phyloP scores from a whole-genome alignment of 306 rosid species.

The Mucuna pruriens region DNA sequence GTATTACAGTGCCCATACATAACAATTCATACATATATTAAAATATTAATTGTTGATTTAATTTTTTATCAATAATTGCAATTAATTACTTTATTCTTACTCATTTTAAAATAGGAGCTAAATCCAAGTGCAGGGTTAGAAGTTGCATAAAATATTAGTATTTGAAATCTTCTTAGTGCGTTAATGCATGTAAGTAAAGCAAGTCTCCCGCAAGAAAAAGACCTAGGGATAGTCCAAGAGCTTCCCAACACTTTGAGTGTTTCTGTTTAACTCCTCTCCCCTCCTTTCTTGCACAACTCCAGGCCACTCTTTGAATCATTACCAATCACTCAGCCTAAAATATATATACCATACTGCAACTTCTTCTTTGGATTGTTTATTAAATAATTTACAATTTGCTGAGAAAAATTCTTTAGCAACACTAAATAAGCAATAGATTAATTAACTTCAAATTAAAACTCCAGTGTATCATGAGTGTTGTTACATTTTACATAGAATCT shows the following conservation, averaged over 20 bases:
- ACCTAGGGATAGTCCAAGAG: constrained; percentile 33
- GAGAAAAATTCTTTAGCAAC: background rate
- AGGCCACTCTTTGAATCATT: constrained; percentile 15
- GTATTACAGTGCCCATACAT: no score
- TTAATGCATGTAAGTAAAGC: constrained; percentile 27
- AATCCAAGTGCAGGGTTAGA: background rate
- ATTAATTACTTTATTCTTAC: background rate
- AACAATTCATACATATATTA: no score
- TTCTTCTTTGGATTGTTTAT: background rate
- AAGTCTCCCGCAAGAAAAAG: constrained; percentile 36
- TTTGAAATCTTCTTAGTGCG: background rate
- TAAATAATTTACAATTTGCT: background rate
- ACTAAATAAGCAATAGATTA: background rate
- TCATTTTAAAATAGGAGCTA: no score
- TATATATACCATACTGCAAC: background rate
- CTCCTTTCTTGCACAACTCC: constrained; percentile 32
- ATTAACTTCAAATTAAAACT: background rate
- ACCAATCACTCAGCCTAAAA: constrained; percentile 37
- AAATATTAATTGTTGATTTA: no score
- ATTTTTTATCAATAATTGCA: no score
- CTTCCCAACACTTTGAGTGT: constrained; percentile 32
- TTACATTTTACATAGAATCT: background rate
- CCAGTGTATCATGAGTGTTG: background rate
- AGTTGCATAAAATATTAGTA: background rate
- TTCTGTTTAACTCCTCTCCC: background rate